A percentile compares a stretch with the other conserved stretches of the same genome.
Conservation (phyloP, 441 rosid genomes). For the Populus hybrid region DNA sequence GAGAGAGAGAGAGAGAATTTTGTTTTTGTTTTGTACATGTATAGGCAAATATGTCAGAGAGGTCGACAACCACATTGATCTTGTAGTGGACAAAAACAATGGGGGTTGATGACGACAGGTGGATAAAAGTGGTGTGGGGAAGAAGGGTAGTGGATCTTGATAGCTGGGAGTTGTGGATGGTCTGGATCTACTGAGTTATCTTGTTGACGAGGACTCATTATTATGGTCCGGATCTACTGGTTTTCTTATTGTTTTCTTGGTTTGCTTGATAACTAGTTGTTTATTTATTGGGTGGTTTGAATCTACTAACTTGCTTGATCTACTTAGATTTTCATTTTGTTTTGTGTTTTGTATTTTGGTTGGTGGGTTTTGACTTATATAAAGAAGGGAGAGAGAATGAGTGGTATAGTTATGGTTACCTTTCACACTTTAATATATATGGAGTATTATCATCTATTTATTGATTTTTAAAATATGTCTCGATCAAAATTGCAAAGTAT, state of each 20-base stretch:
- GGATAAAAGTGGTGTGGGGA: conserved; percentile 45
- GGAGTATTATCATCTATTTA: no score
- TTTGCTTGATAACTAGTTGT: background rate
- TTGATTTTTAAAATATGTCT: no score
- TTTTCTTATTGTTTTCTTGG: background rate
- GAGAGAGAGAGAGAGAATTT: no score
- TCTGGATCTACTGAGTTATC: conserved; percentile 30
- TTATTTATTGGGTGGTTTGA: background rate
- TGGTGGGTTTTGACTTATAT: background rate
- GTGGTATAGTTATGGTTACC: accelerated
- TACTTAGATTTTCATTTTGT: background rate
- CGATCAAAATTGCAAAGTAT: no score
- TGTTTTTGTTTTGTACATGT: no score
- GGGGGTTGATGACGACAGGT: conserved; percentile 44
- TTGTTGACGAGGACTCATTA: background rate
- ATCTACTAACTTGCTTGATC: background rate
- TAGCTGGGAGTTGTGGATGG: conserved; percentile 53
- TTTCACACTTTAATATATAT: no score
- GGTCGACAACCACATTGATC: conserved; percentile 74
- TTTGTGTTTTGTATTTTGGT: background rate
- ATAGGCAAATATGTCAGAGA: conserved; percentile 31
- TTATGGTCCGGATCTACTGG: background rate
- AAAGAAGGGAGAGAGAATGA: no score
- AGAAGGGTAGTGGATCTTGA: conserved; percentile 55
- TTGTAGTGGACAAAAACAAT: conserved; percentile 62